Evolutionary conservation across 495 filamentous ascomycete genomes (phyloP).

Genomic region (Hypoxylon lienhwacheense): DNA sequence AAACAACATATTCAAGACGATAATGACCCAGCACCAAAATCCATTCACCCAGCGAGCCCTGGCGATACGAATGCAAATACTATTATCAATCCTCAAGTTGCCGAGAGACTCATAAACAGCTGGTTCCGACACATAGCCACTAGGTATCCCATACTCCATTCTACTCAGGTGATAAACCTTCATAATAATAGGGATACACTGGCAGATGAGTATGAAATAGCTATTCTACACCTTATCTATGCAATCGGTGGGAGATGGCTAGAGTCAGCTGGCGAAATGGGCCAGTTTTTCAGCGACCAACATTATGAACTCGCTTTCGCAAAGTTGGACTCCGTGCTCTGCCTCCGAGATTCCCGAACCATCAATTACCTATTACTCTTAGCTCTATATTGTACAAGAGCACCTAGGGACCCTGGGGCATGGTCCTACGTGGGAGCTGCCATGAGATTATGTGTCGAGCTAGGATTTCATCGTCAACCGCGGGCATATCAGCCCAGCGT

Average conservation of each 20-base stretch:
- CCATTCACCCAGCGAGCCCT: constrained; percentile 23
- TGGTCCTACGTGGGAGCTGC: constrained; percentile 50
- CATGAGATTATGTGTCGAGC: constrained; percentile 57
- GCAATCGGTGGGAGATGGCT: constrained; percentile 39
- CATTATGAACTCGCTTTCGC: constrained; percentile 39
- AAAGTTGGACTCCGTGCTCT: constrained; percentile 32
- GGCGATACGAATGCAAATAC: constrained; percentile 33
- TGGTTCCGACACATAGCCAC: constrained; percentile 39
- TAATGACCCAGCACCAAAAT: constrained; percentile 36
- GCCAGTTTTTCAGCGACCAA: constrained; percentile 36
- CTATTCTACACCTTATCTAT: constrained; percentile 40
- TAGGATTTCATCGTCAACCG: constrained; percentile 57
- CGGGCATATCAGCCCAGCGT: constrained; percentile 50
- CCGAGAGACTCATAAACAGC: constrained; percentile 32
- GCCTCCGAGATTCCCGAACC: constrained; percentile 35
- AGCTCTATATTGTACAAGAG: constrained; percentile 37
- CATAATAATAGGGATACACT: constrained; percentile 36
- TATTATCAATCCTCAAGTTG: constrained; percentile 31
- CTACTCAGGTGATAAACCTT: constrained; percentile 29
- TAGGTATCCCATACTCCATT: constrained; percentile 36
- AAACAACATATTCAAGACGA: constrained; percentile 13
- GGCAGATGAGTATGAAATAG: constrained; percentile 36
- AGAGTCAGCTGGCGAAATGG: constrained; percentile 38
- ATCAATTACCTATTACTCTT: constrained; percentile 39
- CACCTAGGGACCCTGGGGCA: constrained; percentile 36